phyloP scores from a whole-genome alignment of 2,329 filamentous ascomycete genomes.

The Pseudogymnoascus sp. region DNA sequence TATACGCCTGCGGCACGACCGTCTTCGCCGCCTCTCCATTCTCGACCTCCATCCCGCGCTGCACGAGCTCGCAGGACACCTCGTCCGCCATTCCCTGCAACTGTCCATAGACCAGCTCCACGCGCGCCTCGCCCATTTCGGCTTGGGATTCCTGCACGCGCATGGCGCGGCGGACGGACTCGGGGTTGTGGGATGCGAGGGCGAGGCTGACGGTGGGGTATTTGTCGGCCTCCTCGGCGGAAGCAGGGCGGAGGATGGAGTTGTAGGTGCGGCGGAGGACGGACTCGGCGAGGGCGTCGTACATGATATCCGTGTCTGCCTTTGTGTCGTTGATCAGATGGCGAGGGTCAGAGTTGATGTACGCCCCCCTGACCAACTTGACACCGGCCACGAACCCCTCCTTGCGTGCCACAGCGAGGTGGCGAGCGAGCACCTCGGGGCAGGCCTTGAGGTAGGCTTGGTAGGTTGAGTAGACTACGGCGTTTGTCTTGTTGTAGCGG shows the following conservation, averaged over 20 bases:
- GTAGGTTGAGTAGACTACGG: conserved; percentile 73
- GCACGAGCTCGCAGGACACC: conserved; percentile 57
- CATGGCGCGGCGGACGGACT: conserved; percentile 54
- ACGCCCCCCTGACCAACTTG: conserved; percentile 70
- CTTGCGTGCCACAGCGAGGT: conserved; percentile 50
- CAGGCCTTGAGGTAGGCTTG: conserved; percentile 66
- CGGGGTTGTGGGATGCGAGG: conserved; percentile 75
- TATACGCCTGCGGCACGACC: conserved; percentile 48
- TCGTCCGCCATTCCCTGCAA: conserved; percentile 96
- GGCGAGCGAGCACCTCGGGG: conserved; percentile 46
- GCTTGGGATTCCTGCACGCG: conserved; percentile 39
- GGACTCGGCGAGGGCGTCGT: conserved; percentile 61
- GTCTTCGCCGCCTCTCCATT: conserved; percentile 23
- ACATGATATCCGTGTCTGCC: conserved; percentile 60
- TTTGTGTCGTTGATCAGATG: conserved; percentile 66
- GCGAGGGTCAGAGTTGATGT: conserved; percentile 61
- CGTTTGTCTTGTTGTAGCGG: conserved; percentile 61
- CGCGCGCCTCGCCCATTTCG: conserved; percentile 30
- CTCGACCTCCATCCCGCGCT: conserved; percentile 11
- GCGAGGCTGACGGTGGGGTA: conserved; percentile 58
- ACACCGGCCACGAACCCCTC: conserved; percentile 61
- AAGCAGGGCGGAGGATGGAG: conserved; percentile 37
- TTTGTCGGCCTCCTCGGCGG: conserved; percentile 30
- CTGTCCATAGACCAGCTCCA: conserved; percentile 60
- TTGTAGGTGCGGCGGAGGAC: conserved; percentile 59